Evolutionary conservation across 2,329 filamentous ascomycete species (phyloP).

Genomic region (Cladosporium velox): DNA sequence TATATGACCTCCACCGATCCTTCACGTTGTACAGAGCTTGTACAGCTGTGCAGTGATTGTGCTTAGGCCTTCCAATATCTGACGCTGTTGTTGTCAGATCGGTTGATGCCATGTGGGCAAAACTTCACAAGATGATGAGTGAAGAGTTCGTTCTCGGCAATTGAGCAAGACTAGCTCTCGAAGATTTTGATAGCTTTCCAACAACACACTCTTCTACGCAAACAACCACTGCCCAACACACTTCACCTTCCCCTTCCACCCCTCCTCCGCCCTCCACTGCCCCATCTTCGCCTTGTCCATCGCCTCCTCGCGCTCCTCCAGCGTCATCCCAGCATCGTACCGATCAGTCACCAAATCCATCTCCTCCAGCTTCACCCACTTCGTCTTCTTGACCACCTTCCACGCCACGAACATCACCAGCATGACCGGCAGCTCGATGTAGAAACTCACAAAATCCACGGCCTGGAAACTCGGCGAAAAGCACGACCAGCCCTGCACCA

Average conservation of each 20-base stretch:
- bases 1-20: too few species aligned
- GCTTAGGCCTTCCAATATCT: too few species aligned
- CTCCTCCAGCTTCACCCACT: conserved; percentile 46
- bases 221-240: conserved; percentile 16
- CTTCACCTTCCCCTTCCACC: background rate
- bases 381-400: conserved; percentile 55
- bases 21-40: too few species aligned
- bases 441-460: conserved; percentile 62
- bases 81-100: too few species aligned
- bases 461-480: conserved; percentile 61
- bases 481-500: conserved; percentile 65
- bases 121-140: too few species aligned
- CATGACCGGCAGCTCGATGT: conserved; percentile 65
- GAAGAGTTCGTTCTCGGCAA: too few species aligned
- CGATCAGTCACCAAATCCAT: conserved; percentile 50
- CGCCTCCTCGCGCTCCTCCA: conserved; percentile 15
- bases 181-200: too few species aligned
- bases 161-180: too few species aligned
- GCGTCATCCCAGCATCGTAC: conserved; percentile 12
- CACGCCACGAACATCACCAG: conserved; percentile 56
- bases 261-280: conserved; percentile 8
- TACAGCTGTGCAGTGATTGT: too few species aligned
- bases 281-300: conserved; percentile 1
- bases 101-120: too few species aligned
- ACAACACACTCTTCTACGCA: background rate